Evolutionary conservation across 1,139 yeast species (phyloP).

Genomic region (Pichia sp.): DNA sequence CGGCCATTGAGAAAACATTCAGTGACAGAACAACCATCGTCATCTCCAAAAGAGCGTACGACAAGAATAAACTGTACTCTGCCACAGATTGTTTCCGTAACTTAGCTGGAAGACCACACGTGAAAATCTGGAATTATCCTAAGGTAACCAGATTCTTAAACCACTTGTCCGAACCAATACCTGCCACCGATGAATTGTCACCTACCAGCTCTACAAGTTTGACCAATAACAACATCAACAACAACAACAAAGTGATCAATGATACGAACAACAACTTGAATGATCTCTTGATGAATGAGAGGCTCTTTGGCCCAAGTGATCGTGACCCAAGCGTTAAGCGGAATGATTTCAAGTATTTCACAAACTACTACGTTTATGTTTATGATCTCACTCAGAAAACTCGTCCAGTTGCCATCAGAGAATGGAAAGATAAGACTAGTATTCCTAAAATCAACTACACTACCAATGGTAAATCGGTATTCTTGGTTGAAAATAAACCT

Average conservation of each 20-base stretch:
- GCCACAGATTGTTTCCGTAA: conserved; percentile 60
- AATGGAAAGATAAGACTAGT: conserved; percentile 58
- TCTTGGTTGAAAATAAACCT: conserved; percentile 26
- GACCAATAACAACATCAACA: background rate
- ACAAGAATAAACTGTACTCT: conserved; percentile 29
- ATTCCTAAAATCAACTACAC: conserved; percentile 33
- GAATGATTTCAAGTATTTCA: conserved; percentile 80
- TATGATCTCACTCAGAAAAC: conserved; percentile 76
- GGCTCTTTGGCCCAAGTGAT: conserved; percentile 79
- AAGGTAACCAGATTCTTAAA: conserved; percentile 76
- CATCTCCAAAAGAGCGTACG: conserved; percentile 52
- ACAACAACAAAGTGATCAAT: conserved; percentile 2
- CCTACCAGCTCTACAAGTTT: conserved; percentile 4
- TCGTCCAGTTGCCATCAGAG: conserved; percentile 77
- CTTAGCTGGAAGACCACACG: conserved; percentile 50
- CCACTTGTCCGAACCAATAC: conserved; percentile 51
- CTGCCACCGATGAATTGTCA: conserved; percentile 12
- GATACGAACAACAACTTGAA: conserved; percentile 34
- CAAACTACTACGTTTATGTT: conserved; percentile 65
- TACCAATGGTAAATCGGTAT: conserved; percentile 35
- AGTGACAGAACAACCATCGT: conserved; percentile 77
- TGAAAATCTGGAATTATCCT: conserved; percentile 85
- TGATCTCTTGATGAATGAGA: conserved; percentile 73
- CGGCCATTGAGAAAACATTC: conserved; percentile 65
- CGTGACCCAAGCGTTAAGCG: conserved; percentile 80